A percentile compares a stretch with the other conserved stretches of the same genome.
These are phyloP conservation scores for Verbascum thapsus DNA, from an alignment of 257 asterid genomes.

Conservation along the genomic window DNA sequence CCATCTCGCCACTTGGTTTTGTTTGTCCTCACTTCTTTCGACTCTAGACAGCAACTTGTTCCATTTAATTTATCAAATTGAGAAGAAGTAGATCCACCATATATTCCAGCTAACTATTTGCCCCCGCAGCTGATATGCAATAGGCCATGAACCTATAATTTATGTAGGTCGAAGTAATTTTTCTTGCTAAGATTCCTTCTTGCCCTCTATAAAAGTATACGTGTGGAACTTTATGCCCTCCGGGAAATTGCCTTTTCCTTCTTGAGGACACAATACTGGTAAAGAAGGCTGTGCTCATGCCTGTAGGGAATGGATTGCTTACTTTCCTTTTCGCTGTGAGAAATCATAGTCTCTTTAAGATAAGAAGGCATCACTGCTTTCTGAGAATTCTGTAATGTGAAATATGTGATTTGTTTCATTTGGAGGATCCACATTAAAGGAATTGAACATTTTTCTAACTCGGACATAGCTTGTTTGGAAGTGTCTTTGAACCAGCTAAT, in stretches of 20 bases:
- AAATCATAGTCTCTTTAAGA: slow-evolving; percentile 17
- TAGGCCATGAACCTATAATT: too few relatives aligned
- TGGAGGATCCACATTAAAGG: slow-evolving; percentile 14
- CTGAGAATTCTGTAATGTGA: not conserved
- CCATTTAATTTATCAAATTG: slow-evolving; percentile 15
- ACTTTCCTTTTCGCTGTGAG: slow-evolving; percentile 4
- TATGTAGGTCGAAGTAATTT: slow-evolving; percentile 18
- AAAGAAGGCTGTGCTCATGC: not conserved
- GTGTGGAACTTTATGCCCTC: too few relatives aligned
- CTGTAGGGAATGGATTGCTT: slow-evolving; percentile 15
- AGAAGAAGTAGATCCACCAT: slow-evolving; percentile 15
- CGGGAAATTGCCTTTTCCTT: slow-evolving; percentile 18
- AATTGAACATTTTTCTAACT: not conserved
- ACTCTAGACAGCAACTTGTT: not conserved
- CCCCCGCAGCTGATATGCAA: slow-evolving; percentile 12
- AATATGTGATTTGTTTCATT: slow-evolving; percentile 8
- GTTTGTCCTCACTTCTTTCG: slow-evolving; percentile 8
- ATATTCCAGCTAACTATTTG: slow-evolving; percentile 12
- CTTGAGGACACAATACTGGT: slow-evolving; percentile 9
- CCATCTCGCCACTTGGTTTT: slow-evolving; percentile 3
- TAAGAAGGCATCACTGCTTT: slow-evolving; percentile 28
- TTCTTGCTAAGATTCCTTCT: slow-evolving; percentile 10
- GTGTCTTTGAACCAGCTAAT: slow-evolving; percentile 1
- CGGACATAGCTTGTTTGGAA: not conserved
- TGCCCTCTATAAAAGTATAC: not conserved